phyloP scores from a whole-genome alignment of 2,329 filamentous ascomycete genomes.

The Fusarium goolgardi region DNA sequence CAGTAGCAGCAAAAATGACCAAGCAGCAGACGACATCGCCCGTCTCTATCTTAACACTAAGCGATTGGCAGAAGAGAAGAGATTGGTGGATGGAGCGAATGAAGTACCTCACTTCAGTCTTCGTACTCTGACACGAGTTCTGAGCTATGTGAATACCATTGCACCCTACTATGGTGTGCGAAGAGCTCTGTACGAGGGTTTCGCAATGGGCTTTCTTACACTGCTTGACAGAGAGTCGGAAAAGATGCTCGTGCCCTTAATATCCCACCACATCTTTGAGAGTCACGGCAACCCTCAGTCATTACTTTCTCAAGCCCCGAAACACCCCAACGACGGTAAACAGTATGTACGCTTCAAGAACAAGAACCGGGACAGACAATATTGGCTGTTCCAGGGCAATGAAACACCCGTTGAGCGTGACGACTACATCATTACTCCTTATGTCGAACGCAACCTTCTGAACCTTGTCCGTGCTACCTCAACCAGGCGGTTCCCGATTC shows the following conservation, averaged over 20 bases:
- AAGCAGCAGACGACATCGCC: constrained; percentile 82
- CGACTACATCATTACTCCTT: constrained; percentile 97
- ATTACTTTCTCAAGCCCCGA: constrained; percentile 81
- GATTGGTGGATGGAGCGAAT: constrained; percentile 91
- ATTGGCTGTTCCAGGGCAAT: constrained; percentile 87
- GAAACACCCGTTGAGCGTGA: constrained; percentile 73
- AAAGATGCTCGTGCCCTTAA: constrained; percentile 78
- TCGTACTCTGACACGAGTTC: constrained; percentile 87
- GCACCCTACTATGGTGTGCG: constrained; percentile 85
- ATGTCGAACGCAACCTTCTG: constrained; percentile 92
- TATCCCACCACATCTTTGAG: constrained; percentile 82
- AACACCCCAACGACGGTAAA: constrained; percentile 78
- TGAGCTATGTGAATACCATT: constrained; percentile 89
- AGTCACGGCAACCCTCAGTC: constrained; percentile 74
- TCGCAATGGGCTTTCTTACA: constrained; percentile 97
- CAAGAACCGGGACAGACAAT: constrained; percentile 74
- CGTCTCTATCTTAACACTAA: constrained; percentile 91
- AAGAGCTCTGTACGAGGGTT: constrained; percentile 90
- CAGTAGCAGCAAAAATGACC: constrained; percentile 75
- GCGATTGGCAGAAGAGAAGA: constrained; percentile 80
- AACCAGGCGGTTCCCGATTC: constrained; percentile 88
- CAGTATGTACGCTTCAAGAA: constrained; percentile 83
- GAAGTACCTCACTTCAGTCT: constrained; percentile 98
- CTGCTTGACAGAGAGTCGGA: constrained; percentile 87
- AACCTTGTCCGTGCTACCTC: constrained; percentile 95